These are phyloP conservation scores for Lepidium didymum DNA, from an alignment of 345 rosid species.

Conservation along the genomic window DNA sequence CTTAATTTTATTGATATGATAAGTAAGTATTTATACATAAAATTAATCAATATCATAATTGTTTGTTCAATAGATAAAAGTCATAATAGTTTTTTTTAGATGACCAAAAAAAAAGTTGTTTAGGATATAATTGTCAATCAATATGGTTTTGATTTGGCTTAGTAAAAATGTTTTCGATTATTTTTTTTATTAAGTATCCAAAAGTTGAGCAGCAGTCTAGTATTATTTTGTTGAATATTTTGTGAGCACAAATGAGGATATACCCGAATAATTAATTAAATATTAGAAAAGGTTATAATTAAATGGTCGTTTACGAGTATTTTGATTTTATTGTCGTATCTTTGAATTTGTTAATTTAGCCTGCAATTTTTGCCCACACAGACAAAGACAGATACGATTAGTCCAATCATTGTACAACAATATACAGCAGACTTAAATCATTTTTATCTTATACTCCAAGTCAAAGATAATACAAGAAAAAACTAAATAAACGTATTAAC, in stretches of 20 bases:
- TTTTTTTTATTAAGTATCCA: not conserved
- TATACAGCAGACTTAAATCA: not conserved
- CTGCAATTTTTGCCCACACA: not conserved
- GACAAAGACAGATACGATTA: not conserved
- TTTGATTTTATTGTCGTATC: not conserved
- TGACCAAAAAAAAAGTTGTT: too few relatives aligned
- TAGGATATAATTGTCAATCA: not conserved
- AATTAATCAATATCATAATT: too few relatives aligned
- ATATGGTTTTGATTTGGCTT: not conserved
- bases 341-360: constrained; percentile 2
- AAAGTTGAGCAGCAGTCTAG: not conserved
- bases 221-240: not conserved
- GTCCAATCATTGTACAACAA: not conserved
- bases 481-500: not conserved
- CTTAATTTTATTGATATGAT: too few relatives aligned
- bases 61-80: too few relatives aligned
- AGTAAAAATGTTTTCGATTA: not conserved
- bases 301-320: constrained; percentile 1
- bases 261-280: constrained; percentile 7
- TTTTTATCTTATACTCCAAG: too few relatives aligned
- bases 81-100: too few relatives aligned
- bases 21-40: too few relatives aligned
- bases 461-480: too few relatives aligned
- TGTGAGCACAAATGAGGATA: not conserved
- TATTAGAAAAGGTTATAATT: not conserved